Percentiles rank a stretch among this genome's conserved stretches.
phyloP scores from a whole-genome alignment of 2,329 filamentous ascomycete genomes.

The Neophaeococcomyces aloes region DNA sequence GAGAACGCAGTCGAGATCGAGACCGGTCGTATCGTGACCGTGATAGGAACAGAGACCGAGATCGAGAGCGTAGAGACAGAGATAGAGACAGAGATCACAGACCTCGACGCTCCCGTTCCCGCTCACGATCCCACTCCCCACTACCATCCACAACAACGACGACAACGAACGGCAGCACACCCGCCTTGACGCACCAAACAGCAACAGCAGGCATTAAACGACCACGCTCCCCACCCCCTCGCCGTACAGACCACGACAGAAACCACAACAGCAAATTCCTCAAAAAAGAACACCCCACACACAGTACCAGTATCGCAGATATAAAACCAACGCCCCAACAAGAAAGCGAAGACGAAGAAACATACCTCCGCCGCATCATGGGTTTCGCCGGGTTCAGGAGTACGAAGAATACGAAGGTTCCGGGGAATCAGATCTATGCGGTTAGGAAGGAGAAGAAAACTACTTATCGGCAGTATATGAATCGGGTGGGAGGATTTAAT shows the following conservation, averaged over 20 bases:
- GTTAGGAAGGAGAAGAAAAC: constrained; percentile 89
- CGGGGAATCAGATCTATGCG: constrained; percentile 72
- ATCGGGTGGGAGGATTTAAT: constrained; percentile 41
- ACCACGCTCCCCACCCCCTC: constrained; percentile 20
- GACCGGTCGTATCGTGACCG: constrained; percentile 25
- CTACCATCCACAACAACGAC: neutral
- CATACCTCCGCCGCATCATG: constrained; percentile 74
- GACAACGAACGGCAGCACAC: too few species aligned
- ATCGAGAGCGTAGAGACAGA: constrained; percentile 27
- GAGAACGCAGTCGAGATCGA: constrained; percentile 30
- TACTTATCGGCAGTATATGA: constrained; percentile 94
- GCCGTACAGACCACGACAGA: constrained; percentile 11
- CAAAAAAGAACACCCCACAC: constrained; percentile 22
- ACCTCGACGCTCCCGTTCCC: constrained; percentile 1
- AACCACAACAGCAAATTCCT: constrained; percentile 25
- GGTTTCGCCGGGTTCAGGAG: constrained; percentile 77
- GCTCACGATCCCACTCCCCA: constrained; percentile 11
- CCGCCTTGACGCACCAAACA: too few species aligned
- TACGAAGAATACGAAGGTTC: constrained; percentile 81
- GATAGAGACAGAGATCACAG: constrained; percentile 22
- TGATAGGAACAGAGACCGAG: constrained; percentile 27
- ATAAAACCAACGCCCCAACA: too few species aligned
- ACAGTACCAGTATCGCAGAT: too few species aligned
- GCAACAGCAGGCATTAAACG: constrained; percentile 26
- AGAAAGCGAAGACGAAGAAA: constrained; percentile 47